Conservation (phyloP, 208 protist species). For the Trichomonas tenax region DNA sequence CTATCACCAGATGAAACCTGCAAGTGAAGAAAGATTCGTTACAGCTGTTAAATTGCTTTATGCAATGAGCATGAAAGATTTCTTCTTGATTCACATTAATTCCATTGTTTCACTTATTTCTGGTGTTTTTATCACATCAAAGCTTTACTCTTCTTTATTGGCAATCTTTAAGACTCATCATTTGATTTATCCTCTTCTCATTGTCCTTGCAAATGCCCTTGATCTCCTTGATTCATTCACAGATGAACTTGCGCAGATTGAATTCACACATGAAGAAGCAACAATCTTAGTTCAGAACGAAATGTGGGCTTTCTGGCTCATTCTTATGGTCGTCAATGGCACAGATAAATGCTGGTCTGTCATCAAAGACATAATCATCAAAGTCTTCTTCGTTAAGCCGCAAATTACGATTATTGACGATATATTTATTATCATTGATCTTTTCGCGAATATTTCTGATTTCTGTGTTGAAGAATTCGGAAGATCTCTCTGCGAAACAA, state of each 20-base stretch:
- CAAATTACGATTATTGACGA: background rate
- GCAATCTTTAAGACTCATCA: background rate
- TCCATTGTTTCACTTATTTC: background rate
- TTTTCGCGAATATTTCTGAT: background rate
- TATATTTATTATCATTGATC: background rate
- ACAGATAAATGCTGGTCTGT: background rate
- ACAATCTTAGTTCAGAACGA: background rate
- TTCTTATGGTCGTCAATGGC: background rate
- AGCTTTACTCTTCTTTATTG: background rate
- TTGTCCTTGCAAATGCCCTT: background rate
- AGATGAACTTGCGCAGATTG: background rate
- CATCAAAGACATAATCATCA: background rate
- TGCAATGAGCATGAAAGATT: background rate
- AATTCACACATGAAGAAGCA: background rate
- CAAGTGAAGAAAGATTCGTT: background rate
- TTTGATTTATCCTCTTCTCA: background rate
- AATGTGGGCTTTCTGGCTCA: background rate
- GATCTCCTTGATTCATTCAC: background rate
- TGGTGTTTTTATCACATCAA: background rate
- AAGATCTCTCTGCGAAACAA: background rate
- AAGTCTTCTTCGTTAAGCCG: background rate
- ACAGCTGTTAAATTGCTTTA: background rate
- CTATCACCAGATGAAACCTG: constrained; percentile 7
- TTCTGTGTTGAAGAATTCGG: background rate
- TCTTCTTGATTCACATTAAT: background rate